Conservation (phyloP, 768 basidiomycete genomes). For the Steccherinum ochraceum region DNA sequence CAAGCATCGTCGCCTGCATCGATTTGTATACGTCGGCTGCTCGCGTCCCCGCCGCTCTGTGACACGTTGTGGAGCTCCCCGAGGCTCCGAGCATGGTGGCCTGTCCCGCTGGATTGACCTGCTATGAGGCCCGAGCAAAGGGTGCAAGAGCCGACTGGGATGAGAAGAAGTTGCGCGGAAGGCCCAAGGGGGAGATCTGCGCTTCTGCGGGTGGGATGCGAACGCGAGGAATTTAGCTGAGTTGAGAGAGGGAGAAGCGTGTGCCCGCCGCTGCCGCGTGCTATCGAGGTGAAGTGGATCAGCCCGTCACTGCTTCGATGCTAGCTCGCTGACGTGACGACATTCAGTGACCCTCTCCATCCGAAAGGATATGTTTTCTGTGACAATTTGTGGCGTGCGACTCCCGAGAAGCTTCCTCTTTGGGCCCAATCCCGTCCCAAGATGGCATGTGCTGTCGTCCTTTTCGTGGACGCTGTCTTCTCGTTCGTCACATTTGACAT, state of each 20-base stretch:
- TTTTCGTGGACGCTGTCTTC: not conserved
- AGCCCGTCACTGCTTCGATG: not conserved
- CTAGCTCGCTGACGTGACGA: not conserved
- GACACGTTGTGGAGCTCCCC: no score
- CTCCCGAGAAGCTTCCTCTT: not conserved
- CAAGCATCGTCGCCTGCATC: no score
- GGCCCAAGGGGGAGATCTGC: no score
- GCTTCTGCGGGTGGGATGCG: not conserved
- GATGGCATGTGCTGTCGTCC: not conserved
- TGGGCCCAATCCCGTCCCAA: not conserved
- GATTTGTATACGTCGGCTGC: no score
- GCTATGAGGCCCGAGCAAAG: no score
- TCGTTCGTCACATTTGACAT: not conserved
- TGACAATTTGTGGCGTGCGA: not conserved
- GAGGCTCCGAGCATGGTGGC: no score
- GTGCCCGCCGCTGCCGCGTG: not conserved
- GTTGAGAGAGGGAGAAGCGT: not conserved
- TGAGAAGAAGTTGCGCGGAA: no score
- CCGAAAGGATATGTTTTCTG: not conserved
- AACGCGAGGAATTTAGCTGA: not conserved
- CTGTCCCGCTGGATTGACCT: no score
- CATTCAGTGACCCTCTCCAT: not conserved
- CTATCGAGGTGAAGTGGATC: not conserved
- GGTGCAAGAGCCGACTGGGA: no score
- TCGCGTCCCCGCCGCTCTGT: no score